A percentile compares a stretch with the other conserved stretches of the same genome.
Evolutionary conservation across 345 rosid genomes (phyloP).

Genomic region (Schrenkiella parvula): DNA sequence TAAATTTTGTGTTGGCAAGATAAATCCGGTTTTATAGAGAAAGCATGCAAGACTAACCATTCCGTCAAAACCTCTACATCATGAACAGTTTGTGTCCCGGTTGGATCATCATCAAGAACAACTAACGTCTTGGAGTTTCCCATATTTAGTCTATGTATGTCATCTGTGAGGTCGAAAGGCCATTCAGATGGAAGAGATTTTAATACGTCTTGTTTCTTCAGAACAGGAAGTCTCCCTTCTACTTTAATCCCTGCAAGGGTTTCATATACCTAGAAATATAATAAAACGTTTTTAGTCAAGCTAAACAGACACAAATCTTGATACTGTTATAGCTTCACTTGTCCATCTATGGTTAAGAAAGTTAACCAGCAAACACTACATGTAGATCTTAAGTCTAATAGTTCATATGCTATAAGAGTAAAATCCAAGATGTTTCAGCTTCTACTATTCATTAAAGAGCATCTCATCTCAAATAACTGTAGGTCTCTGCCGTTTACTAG

Average conservation of each 20-base stretch:
- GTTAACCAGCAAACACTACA: not conserved
- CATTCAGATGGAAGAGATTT: conserved; percentile 84
- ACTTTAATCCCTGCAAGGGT: conserved; percentile 75
- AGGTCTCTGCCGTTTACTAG: not conserved
- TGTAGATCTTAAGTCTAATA: not conserved
- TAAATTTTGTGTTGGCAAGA: not conserved
- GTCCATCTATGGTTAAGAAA: not conserved
- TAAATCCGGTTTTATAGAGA: not conserved
- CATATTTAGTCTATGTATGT: conserved; percentile 55
- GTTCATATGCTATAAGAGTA: not conserved
- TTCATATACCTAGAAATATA: conserved; percentile 67
- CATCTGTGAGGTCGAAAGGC: conserved; percentile 69
- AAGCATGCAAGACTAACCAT: conserved; percentile 54
- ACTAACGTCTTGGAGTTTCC: conserved; percentile 67
- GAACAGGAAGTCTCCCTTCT: conserved; percentile 73
- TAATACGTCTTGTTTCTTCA: conserved; percentile 59
- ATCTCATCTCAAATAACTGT: not conserved
- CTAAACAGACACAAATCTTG: not conserved
- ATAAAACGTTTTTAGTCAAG: conserved; percentile 1
- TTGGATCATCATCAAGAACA: conserved; percentile 97
- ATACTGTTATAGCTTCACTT: not conserved
- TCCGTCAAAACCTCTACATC: conserved; percentile 93
- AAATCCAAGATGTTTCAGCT: conserved; percentile 1
- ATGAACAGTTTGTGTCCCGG: conserved; percentile 99
- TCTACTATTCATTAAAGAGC: not conserved